phyloP scores from a whole-genome alignment of 495 filamentous ascomycete species.

The Penicillium lividum region DNA sequence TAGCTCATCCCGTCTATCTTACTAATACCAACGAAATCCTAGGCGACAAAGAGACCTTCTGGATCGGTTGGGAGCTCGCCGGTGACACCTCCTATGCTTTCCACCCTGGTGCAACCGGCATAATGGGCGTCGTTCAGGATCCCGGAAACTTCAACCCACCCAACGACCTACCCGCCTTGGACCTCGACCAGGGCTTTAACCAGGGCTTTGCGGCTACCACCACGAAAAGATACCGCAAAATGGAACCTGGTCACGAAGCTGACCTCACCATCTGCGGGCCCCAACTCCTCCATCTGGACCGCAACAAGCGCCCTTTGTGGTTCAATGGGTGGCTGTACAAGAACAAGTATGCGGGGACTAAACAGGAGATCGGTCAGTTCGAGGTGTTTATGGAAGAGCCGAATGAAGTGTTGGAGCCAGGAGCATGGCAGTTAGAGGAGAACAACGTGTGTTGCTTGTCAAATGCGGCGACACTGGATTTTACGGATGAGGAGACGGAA shows the following conservation, averaged over 20 bases:
- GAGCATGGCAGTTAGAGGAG: not conserved
- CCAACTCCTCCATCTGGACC: constrained; percentile 31
- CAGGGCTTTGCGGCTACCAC: not conserved
- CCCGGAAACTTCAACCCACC: not conserved
- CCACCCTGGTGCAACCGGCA: constrained; percentile 22
- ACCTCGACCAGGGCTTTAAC: no score
- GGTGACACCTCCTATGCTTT: constrained; percentile 28
- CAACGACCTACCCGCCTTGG: no score
- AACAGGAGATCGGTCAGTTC: not conserved
- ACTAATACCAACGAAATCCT: not conserved
- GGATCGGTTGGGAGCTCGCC: constrained; percentile 30
- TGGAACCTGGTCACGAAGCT: constrained; percentile 1
- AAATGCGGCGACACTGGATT: no score
- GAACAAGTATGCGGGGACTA: constrained; percentile 19
- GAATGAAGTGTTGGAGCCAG: not conserved
- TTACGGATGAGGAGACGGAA: no score
- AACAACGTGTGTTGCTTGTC: not conserved
- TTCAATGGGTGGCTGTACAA: constrained; percentile 35
- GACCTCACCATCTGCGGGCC: constrained; percentile 25
- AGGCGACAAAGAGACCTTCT: constrained; percentile 36
- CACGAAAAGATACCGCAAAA: not conserved
- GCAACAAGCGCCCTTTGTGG: constrained; percentile 26
- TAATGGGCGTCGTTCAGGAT: constrained; percentile 18
- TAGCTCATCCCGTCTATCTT: no score
- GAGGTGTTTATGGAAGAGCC: not conserved